Base-by-base conservation (phyloP, 2,329 filamentous ascomycete genomes). In the Exophiala lecanii-corni region DNA sequence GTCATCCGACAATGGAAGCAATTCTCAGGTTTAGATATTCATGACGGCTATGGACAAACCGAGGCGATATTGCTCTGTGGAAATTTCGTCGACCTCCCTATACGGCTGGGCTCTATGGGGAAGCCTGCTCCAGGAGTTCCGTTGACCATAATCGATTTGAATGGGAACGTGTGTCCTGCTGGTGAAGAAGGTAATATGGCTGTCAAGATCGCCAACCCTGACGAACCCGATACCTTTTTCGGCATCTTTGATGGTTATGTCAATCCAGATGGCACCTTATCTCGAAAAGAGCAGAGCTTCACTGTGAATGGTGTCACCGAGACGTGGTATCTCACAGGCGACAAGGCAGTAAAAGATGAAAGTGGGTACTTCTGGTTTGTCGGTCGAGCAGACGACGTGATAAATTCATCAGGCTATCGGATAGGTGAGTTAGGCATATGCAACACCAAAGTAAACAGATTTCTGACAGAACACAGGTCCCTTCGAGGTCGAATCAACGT, bases 361-460 rank as follows among this genome's bases (percentile, higher is more conserved):
- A 59, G 61, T 18, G 57, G 58, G 5, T 63, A 62, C 41, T 54
- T 62, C 34, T 61, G 58, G 58, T 63, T 62, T 40, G 59, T 62
- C 2, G 60, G 60, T 9, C 41, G 60, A 17, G 39, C 55, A n/a
- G 60, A 63, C 43, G 60, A 62, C 45, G 64, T 66, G 13, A 67
- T 68, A 40, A 68, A 68, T 38, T 60, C 58, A 66, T 46, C 56
- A n/a, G n/a, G n/a, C n/a, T n/a, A n/a, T n/a, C n/a, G 64, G 9
- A 53, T 53, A n/a, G 62, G 56, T 58, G 45, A 13, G 46, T 43
- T 21, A 9, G 13, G 3, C 37, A 3, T 16, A n/a, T n/a, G n/a
- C n/a, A n/a, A n/a, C n/a, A n/a, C n/a, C n/a, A n/a, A n/a, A n/a
- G n/a, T n/a, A n/a, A n/a, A n/a, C n/a, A n/a, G n/a, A n/a, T n/a